These are phyloP conservation scores for Aristolochia californica DNA, from an alignment of 164 flowering plant genomes.

Conservation along the genomic window DNA sequence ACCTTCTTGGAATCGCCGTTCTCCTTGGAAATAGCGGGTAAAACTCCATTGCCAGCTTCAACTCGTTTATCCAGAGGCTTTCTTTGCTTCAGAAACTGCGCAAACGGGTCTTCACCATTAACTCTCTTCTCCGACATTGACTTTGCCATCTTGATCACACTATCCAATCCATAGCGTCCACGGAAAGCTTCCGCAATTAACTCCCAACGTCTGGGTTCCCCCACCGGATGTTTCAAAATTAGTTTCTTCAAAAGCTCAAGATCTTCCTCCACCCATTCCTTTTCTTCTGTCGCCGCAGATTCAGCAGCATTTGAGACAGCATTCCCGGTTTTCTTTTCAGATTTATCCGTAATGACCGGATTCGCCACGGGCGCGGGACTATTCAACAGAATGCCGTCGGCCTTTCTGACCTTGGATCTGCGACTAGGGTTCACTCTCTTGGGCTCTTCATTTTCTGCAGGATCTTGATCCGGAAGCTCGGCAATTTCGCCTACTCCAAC, in stretches of 20 bases:
- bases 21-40: slow-evolving; percentile 5
- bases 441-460: slow-evolving; percentile 13
- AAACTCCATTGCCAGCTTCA: slow-evolving; percentile 7
- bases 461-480: slow-evolving; percentile 16
- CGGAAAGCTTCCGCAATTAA: slow-evolving; percentile 54
- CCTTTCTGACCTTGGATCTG: slow-evolving; percentile 11
- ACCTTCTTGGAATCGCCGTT: background rate
- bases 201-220: slow-evolving; percentile 88
- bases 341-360: slow-evolving; percentile 6
- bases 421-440: slow-evolving; percentile 10
- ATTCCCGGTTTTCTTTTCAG: slow-evolving; percentile 13
- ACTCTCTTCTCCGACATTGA: slow-evolving; percentile 51
- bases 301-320: background rate
- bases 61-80: slow-evolving; percentile 46
- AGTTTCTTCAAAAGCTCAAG: slow-evolving; percentile 72
- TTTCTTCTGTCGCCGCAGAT: slow-evolving; percentile 26
- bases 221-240: slow-evolving; percentile 67
- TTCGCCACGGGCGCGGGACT: background rate
- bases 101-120: slow-evolving; percentile 41
- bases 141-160: slow-evolving; percentile 68
- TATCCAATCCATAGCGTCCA: slow-evolving; percentile 61
- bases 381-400: slow-evolving; percentile 7
- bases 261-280: slow-evolving; percentile 74
- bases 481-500: slow-evolving; percentile 70
- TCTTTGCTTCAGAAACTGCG: slow-evolving; percentile 72